Conservation (phyloP, 441 rosid species). For the Populus hybrid region DNA sequence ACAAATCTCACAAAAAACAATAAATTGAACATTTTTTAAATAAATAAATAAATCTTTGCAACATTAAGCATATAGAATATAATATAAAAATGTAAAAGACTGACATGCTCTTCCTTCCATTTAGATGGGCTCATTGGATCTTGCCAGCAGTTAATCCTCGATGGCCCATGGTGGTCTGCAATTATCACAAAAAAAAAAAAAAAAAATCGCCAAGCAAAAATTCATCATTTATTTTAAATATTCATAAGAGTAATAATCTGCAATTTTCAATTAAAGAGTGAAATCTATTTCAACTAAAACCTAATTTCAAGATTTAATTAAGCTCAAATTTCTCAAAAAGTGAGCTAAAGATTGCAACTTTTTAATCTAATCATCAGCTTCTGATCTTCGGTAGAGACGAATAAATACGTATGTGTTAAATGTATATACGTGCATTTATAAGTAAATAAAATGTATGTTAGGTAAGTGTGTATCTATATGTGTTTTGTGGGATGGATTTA, state of each 20-base stretch:
- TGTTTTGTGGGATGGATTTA: constrained; percentile 15
- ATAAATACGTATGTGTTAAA: not conserved
- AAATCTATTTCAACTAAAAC: not conserved
- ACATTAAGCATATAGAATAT: not conserved
- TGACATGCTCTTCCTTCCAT: constrained; percentile 97
- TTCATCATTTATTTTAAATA: not conserved
- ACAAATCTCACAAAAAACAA: not conserved
- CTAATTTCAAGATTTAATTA: not conserved
- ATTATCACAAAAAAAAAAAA: not conserved
- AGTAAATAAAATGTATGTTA: not conserved
- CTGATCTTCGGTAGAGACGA: not conserved
- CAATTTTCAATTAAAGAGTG: not conserved
- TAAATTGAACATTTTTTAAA: not conserved
- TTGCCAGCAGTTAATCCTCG: constrained; percentile 75
- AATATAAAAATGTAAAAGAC: constrained; percentile 20
- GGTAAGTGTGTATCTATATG: not conserved
- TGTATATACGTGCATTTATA: not conserved
- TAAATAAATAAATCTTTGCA: not conserved
- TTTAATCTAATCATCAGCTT: not conserved
- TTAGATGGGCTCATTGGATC: constrained; percentile 81
- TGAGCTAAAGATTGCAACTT: not conserved
- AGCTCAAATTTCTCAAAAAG: not conserved
- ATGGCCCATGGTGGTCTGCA: constrained; percentile 84
- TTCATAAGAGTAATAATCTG: too few species aligned
- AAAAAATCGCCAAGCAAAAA: not conserved